These are phyloP conservation scores for Simmondsia chinensis DNA, from an alignment of 148 eudicot species.

Conservation along the genomic window DNA sequence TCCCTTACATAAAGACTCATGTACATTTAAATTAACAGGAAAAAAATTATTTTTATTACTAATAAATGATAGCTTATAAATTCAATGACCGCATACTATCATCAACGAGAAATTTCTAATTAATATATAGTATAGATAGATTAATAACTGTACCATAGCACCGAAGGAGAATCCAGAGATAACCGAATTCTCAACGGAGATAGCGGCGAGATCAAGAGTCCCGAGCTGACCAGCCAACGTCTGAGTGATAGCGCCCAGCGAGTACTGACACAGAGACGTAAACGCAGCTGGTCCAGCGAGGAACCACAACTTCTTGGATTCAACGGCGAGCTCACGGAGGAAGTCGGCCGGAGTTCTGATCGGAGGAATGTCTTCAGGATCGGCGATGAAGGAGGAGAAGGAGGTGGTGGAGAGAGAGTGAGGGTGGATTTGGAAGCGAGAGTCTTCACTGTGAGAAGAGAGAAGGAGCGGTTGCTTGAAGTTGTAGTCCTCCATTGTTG, in stretches of 20 bases:
- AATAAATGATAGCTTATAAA: too few relatives aligned
- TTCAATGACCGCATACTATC: not conserved
- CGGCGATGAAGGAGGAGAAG: too few relatives aligned
- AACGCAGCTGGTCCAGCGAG: conserved; percentile 40
- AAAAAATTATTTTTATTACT: too few relatives aligned
- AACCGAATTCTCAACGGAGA: conserved; percentile 34
- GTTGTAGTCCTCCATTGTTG: too few relatives aligned
- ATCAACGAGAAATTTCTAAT: not conserved
- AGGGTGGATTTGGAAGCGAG: too few relatives aligned
- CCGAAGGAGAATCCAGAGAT: conserved; percentile 39
- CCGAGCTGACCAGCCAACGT: conserved; percentile 44
- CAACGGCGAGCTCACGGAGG: conserved; percentile 17
- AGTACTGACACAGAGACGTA: conserved; percentile 34
- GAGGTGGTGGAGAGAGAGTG: too few relatives aligned
- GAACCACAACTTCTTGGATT: conserved; percentile 34
- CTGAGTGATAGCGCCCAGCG: conserved; percentile 39
- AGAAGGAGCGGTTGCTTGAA: too few relatives aligned
- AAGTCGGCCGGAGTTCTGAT: too few relatives aligned
- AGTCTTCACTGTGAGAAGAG: too few relatives aligned
- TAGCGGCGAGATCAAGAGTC: conserved; percentile 35
- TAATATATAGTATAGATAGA: not conserved
- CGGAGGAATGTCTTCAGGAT: too few relatives aligned
- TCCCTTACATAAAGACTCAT: too few relatives aligned
- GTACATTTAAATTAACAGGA: too few relatives aligned
- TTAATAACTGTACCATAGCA: conserved; percentile 26